These are phyloP conservation scores for Oenanthe javanica DNA, from an alignment of 140 eudicot genomes.

Conservation along the genomic window DNA sequence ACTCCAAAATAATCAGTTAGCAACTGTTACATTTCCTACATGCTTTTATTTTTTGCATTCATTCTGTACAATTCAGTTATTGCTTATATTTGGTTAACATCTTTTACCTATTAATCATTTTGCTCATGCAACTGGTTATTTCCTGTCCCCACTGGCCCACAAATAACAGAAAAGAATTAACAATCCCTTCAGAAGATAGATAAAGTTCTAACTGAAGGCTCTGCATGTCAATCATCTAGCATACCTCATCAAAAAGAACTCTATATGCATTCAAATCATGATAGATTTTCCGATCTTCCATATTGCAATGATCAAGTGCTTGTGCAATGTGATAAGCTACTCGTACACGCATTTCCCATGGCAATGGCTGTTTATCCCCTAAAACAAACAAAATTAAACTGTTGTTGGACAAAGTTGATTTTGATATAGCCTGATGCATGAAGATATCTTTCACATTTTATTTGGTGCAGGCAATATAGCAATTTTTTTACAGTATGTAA, in stretches of 20 bases:
- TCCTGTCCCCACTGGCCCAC: conserved; percentile 5
- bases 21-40: background rate
- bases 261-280: conserved; percentile 66
- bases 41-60: background rate
- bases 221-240: background rate
- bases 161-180: background rate
- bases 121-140: background rate
- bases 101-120: background rate
- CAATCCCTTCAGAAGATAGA: background rate
- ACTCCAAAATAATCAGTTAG: background rate
- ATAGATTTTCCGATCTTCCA: conserved; percentile 75
- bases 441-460: background rate
- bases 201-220: background rate
- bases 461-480: background rate
- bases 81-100: background rate
- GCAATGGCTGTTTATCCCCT: conserved; percentile 97
- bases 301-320: conserved; percentile 87
- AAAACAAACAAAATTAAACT: conserved; percentile 21
- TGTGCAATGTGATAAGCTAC: conserved; percentile 88
- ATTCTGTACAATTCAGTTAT: background rate
- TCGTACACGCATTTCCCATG: conserved; percentile 99
- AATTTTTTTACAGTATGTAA: background rate
- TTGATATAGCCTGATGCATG: background rate
- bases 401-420: background rate
- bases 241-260: conserved; percentile 75